Base-by-base conservation (phyloP, 768 basidiomycete genomes). In the Lentinula raphanica region DNA sequence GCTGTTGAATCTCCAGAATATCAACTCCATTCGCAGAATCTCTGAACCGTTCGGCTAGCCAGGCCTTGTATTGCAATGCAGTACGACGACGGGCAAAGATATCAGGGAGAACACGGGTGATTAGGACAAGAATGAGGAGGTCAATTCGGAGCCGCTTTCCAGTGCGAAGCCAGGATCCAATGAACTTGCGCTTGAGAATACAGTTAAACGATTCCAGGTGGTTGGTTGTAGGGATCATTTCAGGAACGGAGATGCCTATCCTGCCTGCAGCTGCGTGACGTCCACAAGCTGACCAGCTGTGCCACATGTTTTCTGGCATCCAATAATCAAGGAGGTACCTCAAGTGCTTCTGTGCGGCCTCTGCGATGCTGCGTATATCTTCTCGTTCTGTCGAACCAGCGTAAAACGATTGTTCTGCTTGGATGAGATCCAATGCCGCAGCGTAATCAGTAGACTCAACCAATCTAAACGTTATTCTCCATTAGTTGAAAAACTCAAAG, bases 121-220 rank as follows among this genome's bases (percentile, higher is more conserved):
- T n/a, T n/a, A n/a, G n/a, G n/a, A n/a, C n/a, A n/a, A n/a, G n/a
- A n/a, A n/a, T n/a, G n/a, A n/a, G n/a, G n/a, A n/a, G n/a, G n/a
- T n/a, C n/a, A n/a, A n/a, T n/a, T n/a, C n/a, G n/a, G n/a, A n/a
- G n/a, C n/a, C n/a, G n/a, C n/a, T n/a, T n/a, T n/a, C n/a, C n/a
- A n/a, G n/a, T n/a, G n/a, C n/a, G n/a, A n/a, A n/a, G n/a, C n/a
- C n/a, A n/a, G n/a, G n/a, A n/a, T n/a, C n/a, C n/a, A n/a, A n/a
- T n/a, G n/a, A n/a, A 25, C 19, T 69, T 71, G 2, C 60, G 45
- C 61, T 77, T 75, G 1, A 76, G 59, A 13, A 68, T 39, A 3
- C 68, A 61, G 49, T 77, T 76, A 62, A 76, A 75, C 1, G 71
- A 69, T 61, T 77, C 73, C 2, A n/a, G n/a, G n/a, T n/a, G n/a